Conservation (phyloP, 768 basidiomycete genomes). For the Hygrophorus russula region DNA sequence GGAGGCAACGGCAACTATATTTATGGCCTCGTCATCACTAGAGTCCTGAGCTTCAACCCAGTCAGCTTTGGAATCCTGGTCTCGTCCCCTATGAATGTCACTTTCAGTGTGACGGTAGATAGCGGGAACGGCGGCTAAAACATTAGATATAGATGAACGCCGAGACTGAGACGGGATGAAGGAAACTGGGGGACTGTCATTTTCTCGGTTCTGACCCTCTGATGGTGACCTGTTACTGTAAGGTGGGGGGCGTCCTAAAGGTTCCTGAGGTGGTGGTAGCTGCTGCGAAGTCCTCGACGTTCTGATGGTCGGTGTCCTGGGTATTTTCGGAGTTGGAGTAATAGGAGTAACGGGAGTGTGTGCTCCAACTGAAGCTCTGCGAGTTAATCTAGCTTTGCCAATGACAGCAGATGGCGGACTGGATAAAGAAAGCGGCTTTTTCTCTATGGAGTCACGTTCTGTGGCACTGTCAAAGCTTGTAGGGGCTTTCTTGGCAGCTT, state of each 20-base stretch:
- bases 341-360: constrained; percentile 18
- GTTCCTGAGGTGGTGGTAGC: constrained; percentile 19
- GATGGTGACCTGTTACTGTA: constrained; percentile 30
- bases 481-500: constrained; percentile 47
- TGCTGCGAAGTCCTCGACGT: constrained; percentile 16
- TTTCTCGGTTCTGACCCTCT: constrained; percentile 23
- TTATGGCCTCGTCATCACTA: constrained; percentile 83
- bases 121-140: constrained; percentile 38
- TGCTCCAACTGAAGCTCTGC: constrained; percentile 27
- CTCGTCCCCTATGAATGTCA: constrained; percentile 17
- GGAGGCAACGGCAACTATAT: constrained; percentile 68
- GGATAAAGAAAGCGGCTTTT: constrained; percentile 38
- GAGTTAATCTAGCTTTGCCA: constrained; percentile 19
- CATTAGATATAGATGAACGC: constrained; percentile 46
- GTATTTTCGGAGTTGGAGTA: constrained; percentile 21
- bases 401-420: constrained; percentile 32
- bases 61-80: constrained; percentile 42
- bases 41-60: constrained; percentile 50
- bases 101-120: constrained; percentile 23
- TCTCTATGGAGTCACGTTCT: constrained; percentile 26
- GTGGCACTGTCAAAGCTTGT: constrained; percentile 22
- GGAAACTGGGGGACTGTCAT: constrained; percentile 29
- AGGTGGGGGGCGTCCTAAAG: constrained; percentile 56
- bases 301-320: constrained; percentile 16
- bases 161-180: constrained; percentile 34